Conservation (phyloP, 805 yeast species). For the Hanseniaspora hatyaiensis region DNA sequence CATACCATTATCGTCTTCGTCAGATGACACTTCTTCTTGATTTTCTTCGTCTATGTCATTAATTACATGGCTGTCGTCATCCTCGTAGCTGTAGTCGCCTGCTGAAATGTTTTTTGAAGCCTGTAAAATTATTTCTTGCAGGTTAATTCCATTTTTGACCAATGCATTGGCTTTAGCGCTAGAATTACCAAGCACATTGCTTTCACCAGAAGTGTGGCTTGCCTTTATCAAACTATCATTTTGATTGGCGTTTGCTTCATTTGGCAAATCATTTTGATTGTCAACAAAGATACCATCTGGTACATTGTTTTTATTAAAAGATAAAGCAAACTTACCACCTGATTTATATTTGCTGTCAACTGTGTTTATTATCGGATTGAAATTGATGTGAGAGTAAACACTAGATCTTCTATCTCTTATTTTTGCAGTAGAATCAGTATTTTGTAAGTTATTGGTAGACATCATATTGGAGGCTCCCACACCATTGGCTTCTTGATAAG, state of each 20-base stretch:
- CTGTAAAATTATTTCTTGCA: constrained; percentile 9
- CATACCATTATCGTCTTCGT: constrained; percentile 21
- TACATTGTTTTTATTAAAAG: constrained; percentile 9
- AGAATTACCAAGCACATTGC: no score
- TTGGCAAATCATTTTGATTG: constrained; percentile 16
- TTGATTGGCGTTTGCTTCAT: no score
- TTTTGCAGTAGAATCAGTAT: no score
- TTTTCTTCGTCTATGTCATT: no score
- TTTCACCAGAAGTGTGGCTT: no score
- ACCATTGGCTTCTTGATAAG: not conserved
- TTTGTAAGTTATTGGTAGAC: no score
- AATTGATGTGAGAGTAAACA: constrained; percentile 68
- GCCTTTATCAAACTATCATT: constrained; percentile 4
- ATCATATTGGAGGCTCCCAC: constrained; percentile 29
- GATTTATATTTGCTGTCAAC: constrained; percentile 76
- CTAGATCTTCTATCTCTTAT: constrained; percentile 43
- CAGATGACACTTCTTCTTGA: constrained; percentile 20
- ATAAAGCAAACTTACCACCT: constrained; percentile 82
- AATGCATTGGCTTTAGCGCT: constrained; percentile 5
- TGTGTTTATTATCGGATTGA: constrained; percentile 66
- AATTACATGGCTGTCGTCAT: constrained; percentile 4
- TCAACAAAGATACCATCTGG: constrained; percentile 19
- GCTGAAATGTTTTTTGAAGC: constrained; percentile 5
- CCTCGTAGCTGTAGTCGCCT: not conserved
- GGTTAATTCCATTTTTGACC: constrained; percentile 16